A percentile compares a stretch with the other conserved stretches of the same genome.
Evolutionary conservation across 2,329 filamentous ascomycete species (phyloP).

Genomic region (Aspergillus sp.): DNA sequence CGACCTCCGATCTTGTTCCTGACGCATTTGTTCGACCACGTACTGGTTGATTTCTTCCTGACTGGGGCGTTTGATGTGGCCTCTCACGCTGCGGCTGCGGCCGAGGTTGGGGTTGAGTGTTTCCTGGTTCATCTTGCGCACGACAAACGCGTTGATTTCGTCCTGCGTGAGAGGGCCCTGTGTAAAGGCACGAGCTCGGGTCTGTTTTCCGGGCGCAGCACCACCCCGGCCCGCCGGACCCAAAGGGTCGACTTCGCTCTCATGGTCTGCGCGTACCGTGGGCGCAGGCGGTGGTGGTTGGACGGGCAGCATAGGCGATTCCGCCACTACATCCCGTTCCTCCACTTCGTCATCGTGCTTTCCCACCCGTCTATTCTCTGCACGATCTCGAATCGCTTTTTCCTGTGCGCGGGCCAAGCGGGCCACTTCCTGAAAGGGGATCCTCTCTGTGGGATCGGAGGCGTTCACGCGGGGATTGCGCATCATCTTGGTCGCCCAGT

Average conservation of each 20-base stretch:
- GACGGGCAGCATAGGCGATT: neutral
- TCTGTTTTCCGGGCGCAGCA: neutral
- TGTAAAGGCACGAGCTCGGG: conserved; percentile 3
- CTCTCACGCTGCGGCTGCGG: conserved; percentile 3
- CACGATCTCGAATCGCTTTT: conserved; percentile 2
- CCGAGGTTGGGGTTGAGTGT: conserved; percentile 1
- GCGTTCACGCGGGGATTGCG: conserved; percentile 16
- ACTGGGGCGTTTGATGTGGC: conserved; percentile 18
- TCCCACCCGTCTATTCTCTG: no score
- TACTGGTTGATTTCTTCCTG: conserved; percentile 24
- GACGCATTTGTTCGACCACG: conserved; percentile 20
- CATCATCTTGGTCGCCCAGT: conserved; percentile 19
- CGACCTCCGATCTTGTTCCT: conserved; percentile 14
- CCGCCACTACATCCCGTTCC: conserved; percentile 1
- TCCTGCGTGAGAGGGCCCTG: conserved; percentile 10
- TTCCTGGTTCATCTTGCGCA: conserved; percentile 16
- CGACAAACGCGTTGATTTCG: conserved; percentile 21
- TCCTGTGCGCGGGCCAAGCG: conserved; percentile 16
- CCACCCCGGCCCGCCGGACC: neutral
- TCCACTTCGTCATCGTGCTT: neutral
- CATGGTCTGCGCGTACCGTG: neutral
- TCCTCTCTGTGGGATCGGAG: conserved; percentile 10
- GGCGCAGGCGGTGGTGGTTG: neutral
- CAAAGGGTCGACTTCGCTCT: neutral
- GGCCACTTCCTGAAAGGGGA: conserved; percentile 18